Base-by-base conservation (phyloP, 352 stramenopile genomes). In the Phytophthora pinifolia region DNA sequence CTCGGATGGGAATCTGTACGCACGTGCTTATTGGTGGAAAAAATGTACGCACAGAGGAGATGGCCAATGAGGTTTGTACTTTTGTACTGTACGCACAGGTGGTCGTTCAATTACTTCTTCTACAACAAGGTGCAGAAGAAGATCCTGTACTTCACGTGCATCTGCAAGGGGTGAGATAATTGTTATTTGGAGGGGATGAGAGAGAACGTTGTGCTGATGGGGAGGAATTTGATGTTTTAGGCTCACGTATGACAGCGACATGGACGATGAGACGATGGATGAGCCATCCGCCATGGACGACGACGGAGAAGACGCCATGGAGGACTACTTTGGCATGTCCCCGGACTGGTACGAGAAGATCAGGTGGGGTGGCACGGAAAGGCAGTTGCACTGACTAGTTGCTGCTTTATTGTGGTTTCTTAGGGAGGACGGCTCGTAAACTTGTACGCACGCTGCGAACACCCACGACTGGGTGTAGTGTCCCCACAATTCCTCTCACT, bases 41-140 rank as follows among this genome's bases (percentile, higher is more conserved):
- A 27, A 27, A 4, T 27, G 22, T 27, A 27, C 22, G 22, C 4
- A 27, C 22, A 27, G 4, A 27, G 22, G n/a, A n/a, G n/a, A n/a
- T n/a, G n/a, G n/a, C n/a, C n/a, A n/a, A n/a, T n/a, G n/a, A n/a
- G n/a, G n/a, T n/a, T n/a, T n/a, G n/a, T n/a, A n/a, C n/a, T 45
- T 4, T 1, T 46, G 46, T 50, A 48, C 14, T 69, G n/a, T 60
- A 46, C 30, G 44, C 45, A 22, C 53, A 90, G 77, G 44, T 97
- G 92, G 89, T 97, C 88, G 30, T 97, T 98, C 78, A 98, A 98
- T 69, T 97, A 96, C 68, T 98, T 98, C 48, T 98, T 98, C 71
- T 94, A 94, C 79, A 97, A 97, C 81, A 93, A 92, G 59, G 72
- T 72, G 48, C 78, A 96, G 70, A 96, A 96, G 78, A 96, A 96